phyloP scores from a whole-genome alignment of 345 rosid species.

The Laguncularia racemosa region DNA sequence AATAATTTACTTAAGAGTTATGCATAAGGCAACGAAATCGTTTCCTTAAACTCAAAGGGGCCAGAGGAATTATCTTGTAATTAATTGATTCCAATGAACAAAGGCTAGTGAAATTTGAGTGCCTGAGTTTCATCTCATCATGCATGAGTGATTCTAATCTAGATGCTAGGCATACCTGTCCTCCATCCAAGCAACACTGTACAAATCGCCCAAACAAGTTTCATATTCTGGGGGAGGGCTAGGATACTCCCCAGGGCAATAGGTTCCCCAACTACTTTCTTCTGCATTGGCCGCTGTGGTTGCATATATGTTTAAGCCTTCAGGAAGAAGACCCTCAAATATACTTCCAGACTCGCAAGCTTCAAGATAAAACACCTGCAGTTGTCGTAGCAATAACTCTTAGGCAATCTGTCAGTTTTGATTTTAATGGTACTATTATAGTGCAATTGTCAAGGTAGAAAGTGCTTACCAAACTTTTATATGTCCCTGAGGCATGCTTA shows the following conservation, averaged over 20 bases:
- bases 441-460: neutral
- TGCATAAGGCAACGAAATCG: too few relatives aligned
- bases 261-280: constrained; percentile 98
- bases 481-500: constrained; percentile 77
- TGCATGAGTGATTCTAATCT: neutral
- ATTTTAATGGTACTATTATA: too few relatives aligned
- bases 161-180: constrained; percentile 50
- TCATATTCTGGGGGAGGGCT: constrained; percentile 88
- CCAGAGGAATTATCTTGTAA: too few relatives aligned
- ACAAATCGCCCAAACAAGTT: constrained; percentile 96
- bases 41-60: too few relatives aligned
- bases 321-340: constrained; percentile 94
- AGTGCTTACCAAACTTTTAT: constrained; percentile 64
- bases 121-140: neutral
- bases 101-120: too few relatives aligned
- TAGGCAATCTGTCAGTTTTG: neutral
- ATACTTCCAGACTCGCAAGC: constrained; percentile 99
- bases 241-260: constrained; percentile 92
- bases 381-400: constrained; percentile 4
- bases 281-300: constrained; percentile 90
- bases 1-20: too few relatives aligned
- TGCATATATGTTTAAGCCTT: constrained; percentile 85
- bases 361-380: constrained; percentile 95
- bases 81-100: too few relatives aligned
- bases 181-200: constrained; percentile 99